Conservation (phyloP, 202 grass and related monocot species). For the Sporobolus alterniflorus region DNA sequence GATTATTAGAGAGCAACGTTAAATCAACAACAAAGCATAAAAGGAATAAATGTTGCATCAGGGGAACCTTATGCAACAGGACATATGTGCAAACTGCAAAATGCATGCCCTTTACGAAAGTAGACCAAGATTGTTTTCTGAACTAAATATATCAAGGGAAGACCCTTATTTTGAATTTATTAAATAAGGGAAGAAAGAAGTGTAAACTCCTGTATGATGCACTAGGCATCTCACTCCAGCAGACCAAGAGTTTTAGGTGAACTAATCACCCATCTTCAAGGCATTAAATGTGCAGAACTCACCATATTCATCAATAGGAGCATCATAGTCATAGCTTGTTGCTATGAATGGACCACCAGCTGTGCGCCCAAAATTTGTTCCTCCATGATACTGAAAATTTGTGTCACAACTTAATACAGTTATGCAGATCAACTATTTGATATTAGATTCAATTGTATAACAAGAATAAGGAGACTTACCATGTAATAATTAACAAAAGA, state of each 20-base stretch:
- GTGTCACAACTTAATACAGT: slow-evolving; percentile 2
- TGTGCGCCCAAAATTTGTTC: slow-evolving; percentile 95
- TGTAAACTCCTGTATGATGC: too few relatives aligned
- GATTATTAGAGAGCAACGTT: background rate
- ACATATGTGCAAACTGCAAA: slow-evolving; percentile 21
- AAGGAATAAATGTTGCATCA: background rate
- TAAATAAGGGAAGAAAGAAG: too few relatives aligned
- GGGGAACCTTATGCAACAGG: background rate
- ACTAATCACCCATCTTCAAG: background rate
- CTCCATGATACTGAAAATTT: slow-evolving; percentile 82
- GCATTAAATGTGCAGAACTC: slow-evolving; percentile 24
- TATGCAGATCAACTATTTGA: slow-evolving; percentile 19
- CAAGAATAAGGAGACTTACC: slow-evolving; percentile 53
- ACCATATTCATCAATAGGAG: slow-evolving; percentile 98
- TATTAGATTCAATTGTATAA: slow-evolving; percentile 19
- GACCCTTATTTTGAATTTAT: too few relatives aligned
- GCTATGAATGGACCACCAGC: slow-evolving; percentile 97
- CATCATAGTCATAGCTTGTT: slow-evolving; percentile 97
- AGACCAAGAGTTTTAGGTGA: background rate
- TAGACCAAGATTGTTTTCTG: background rate
- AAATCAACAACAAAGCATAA: background rate
- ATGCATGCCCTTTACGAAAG: slow-evolving; percentile 9
- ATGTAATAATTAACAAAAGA: slow-evolving; percentile 99
- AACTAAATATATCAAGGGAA: too few relatives aligned
- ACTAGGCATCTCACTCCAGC: too few relatives aligned